Base-by-base conservation (phyloP, 345 rosid species). In the Kernera saxatilis region DNA sequence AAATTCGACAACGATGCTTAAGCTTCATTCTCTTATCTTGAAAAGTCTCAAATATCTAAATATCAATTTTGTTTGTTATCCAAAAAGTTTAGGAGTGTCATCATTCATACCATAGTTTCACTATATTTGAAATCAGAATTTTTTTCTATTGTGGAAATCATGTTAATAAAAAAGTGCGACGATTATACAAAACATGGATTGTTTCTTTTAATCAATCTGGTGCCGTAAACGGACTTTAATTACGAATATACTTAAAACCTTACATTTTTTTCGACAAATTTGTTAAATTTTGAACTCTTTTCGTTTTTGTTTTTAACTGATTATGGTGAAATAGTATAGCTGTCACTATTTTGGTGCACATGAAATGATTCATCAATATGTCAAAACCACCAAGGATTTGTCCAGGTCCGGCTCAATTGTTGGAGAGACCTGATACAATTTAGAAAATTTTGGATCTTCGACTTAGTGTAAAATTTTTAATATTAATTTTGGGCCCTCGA, bases 301-400 rank as follows among this genome's bases (percentile, higher is more conserved):
- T n/a, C n/a, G n/a, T 2, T 14, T 27, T 21, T 52, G 15, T 11
- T 11, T 27, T 52, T 6, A n/a, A 32, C 3, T 27, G 35, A 52
- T 52, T 19, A 52, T 27, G 36, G 18, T 18, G 27, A 13, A 17
- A 19, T 29, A 21, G 45, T 56, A 55, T 45, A 45, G 8, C 9
- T 58, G 56, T 58, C 50, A 33, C 29, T 19, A 18, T 56, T 15
- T 44, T 57, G 27, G 46, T 33, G 25, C 17, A 44, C 56, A 44
- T 57, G 56, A 55, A 41, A 55, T 44, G 40, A 23, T 58, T 58
- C 36, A 64, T 35, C 21, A 53, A 44, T 7, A 64, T 72, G 70
- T 64, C 76, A 13, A 72, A 53, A 43, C 54, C 48, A 72, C 29
- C 40, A 69, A 43, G 14, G 55, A n/a, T 54, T 51, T 51, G n/a